Percentiles rank a stretch among this genome's conserved stretches.
These are phyloP conservation scores for Eimeria falciformis DNA, from an alignment of 169 alveolate genomes.

Conservation along the genomic window DNA sequence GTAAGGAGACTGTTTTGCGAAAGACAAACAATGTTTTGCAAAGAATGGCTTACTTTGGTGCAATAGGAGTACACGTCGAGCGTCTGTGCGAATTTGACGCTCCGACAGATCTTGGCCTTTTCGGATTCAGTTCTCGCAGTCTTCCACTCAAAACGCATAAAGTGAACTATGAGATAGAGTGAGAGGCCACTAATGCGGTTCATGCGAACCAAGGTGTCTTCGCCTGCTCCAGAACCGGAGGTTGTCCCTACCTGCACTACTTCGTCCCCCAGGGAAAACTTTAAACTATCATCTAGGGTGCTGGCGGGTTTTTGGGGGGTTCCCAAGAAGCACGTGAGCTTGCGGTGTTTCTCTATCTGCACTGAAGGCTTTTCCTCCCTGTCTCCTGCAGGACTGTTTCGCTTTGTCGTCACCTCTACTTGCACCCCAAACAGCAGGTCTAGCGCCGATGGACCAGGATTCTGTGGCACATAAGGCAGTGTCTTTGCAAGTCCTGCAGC, in stretches of 20 bases:
- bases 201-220: constrained; percentile 42
- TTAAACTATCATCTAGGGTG: constrained; percentile 74
- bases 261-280: constrained; percentile 73
- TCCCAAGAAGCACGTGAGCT: constrained; percentile 76
- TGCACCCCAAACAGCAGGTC: constrained; percentile 73
- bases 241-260: constrained; percentile 55
- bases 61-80: constrained; percentile 95
- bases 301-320: constrained; percentile 73
- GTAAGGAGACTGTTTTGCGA: too few species aligned
- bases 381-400: neutral
- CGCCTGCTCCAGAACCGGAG: constrained; percentile 10
- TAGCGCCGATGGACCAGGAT: neutral
- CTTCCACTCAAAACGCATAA: constrained; percentile 98
- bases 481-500: constrained; percentile 41
- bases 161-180: constrained; percentile 93
- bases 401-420: constrained; percentile 16
- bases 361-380: neutral
- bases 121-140: constrained; percentile 93
- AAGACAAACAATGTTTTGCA: constrained; percentile 88
- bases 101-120: constrained; percentile 96
- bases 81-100: constrained; percentile 94
- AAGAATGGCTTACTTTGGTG: constrained; percentile 89
- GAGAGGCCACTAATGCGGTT: constrained; percentile 87
- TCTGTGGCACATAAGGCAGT: constrained; percentile 32
- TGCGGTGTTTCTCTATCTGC: constrained; percentile 50